Conservation (phyloP, 441 rosid genomes). For the Arabidopsis lyrata region DNA sequence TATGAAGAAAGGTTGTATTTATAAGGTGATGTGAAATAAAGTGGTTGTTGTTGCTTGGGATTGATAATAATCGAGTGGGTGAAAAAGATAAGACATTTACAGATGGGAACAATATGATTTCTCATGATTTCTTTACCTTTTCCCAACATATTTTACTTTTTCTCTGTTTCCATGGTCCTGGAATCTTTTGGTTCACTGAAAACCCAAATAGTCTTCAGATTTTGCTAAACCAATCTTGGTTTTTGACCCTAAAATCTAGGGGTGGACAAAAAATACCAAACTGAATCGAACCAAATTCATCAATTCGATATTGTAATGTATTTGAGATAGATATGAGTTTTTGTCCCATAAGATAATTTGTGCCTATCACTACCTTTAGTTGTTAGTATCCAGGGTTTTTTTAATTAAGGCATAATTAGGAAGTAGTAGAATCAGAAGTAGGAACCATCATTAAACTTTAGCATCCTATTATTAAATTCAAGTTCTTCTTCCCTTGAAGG, state of each 20-base stretch:
- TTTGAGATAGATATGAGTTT: neutral
- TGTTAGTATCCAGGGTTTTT: constrained; percentile 19
- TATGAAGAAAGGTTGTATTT: constrained; percentile 36
- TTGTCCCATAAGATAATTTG: constrained; percentile 22
- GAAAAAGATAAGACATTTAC: constrained; percentile 27
- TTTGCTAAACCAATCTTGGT: constrained; percentile 22
- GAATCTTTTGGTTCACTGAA: constrained; percentile 7
- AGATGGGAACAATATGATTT: constrained; percentile 44
- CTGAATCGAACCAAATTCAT: neutral
- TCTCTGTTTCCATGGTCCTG: constrained; percentile 15
- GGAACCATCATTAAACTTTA: constrained; percentile 37
- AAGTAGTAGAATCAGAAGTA: constrained; percentile 31
- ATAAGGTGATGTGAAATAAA: constrained; percentile 39
- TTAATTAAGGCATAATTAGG: constrained; percentile 37
- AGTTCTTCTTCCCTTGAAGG: constrained; percentile 43
- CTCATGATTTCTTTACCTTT: constrained; percentile 37
- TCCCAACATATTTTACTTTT: neutral
- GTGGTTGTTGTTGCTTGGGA: constrained; percentile 44
- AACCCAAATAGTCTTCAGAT: neutral
- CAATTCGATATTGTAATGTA: too few species aligned
- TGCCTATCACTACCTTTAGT: constrained; percentile 20
- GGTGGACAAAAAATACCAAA: neutral
- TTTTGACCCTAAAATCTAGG: neutral
- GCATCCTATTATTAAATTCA: constrained; percentile 35
- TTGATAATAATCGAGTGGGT: constrained; percentile 20